Conservation (phyloP, 352 stramenopile genomes). For the Achlya hypogyna region DNA sequence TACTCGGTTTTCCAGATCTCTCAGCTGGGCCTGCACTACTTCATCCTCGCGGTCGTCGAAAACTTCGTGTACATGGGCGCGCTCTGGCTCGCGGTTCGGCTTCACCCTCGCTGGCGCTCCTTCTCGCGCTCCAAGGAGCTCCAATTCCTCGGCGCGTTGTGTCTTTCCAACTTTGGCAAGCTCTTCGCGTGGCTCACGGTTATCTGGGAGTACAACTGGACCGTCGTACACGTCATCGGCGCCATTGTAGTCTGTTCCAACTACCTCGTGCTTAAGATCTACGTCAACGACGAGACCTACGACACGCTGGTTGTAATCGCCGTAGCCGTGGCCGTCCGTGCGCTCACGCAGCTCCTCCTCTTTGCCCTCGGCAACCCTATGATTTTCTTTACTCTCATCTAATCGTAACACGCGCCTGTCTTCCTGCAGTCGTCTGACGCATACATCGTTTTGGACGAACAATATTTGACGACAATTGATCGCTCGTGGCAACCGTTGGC, state of each 20-base stretch:
- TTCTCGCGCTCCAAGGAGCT: conserved; percentile 31
- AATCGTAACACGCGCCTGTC: neutral
- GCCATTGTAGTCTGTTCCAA: conserved; percentile 65
- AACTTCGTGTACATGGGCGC: conserved; percentile 51
- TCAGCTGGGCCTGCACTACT: conserved; percentile 71
- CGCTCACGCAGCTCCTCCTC: conserved; percentile 39
- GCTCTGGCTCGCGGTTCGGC: conserved; percentile 25
- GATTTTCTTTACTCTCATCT: conserved; percentile 68
- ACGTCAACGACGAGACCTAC: conserved; percentile 35
- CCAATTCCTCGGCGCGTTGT: conserved; percentile 31
- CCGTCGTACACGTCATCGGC: conserved; percentile 73
- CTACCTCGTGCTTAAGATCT: conserved; percentile 54
- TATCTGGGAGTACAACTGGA: conserved; percentile 84
- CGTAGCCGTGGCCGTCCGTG: conserved; percentile 32
- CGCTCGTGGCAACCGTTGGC: no score
- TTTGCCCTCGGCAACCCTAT: conserved; percentile 62
- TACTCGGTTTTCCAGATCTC: conserved; percentile 51
- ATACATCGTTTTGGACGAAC: no score
- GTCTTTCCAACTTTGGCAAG: conserved; percentile 77
- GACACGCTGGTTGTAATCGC: conserved; percentile 35
- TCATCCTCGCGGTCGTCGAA: conserved; percentile 58
- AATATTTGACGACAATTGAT: no score
- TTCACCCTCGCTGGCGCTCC: neutral
- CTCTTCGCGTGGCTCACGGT: conserved; percentile 75
- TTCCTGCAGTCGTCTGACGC: neutral